Conservation (phyloP, 202 grass and related monocot genomes). For the Brachypodium distachyon region DNA sequence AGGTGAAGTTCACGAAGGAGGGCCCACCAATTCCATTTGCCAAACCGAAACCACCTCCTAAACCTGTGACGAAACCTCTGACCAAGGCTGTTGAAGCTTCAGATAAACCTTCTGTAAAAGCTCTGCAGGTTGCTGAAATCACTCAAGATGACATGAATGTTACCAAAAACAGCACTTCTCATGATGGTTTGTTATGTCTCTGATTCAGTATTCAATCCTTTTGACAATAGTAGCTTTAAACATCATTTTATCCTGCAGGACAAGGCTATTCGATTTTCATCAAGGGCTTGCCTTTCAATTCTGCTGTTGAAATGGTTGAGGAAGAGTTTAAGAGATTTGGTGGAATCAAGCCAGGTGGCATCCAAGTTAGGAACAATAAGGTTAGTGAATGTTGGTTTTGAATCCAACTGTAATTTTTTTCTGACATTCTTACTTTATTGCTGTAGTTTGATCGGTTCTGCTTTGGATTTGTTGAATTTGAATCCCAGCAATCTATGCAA, state of each 20-base stretch:
- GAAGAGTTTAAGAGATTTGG: conserved; percentile 85
- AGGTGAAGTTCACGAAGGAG: conserved; percentile 76
- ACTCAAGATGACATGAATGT: conserved; percentile 13
- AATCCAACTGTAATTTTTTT: neutral
- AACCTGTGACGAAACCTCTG: conserved; percentile 30
- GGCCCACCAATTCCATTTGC: conserved; percentile 19
- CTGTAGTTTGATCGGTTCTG: conserved; percentile 59
- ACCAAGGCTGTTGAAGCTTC: conserved; percentile 17
- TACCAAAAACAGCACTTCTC: conserved; percentile 37
- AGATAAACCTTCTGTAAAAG: conserved; percentile 22
- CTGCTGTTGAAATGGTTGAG: conserved; percentile 49
- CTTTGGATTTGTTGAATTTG: conserved; percentile 89
- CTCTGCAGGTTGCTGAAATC: conserved; percentile 8
- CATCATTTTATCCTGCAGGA: conserved; percentile 36
- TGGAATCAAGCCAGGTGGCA: conserved; percentile 52
- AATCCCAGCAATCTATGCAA: conserved; percentile 73
- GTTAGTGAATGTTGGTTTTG: conserved; percentile 33
- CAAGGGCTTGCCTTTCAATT: conserved; percentile 54
- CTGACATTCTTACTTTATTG: neutral
- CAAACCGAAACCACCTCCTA: conserved; percentile 50
- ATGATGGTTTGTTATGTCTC: conserved; percentile 40
- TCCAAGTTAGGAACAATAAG: conserved; percentile 82
- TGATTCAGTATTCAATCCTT: neutral
- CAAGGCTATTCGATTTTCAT: conserved; percentile 77
- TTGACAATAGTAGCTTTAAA: neutral